These are phyloP conservation scores for Plicaturopsis crispa DNA, from an alignment of 768 basidiomycete species.

Conservation along the genomic window DNA sequence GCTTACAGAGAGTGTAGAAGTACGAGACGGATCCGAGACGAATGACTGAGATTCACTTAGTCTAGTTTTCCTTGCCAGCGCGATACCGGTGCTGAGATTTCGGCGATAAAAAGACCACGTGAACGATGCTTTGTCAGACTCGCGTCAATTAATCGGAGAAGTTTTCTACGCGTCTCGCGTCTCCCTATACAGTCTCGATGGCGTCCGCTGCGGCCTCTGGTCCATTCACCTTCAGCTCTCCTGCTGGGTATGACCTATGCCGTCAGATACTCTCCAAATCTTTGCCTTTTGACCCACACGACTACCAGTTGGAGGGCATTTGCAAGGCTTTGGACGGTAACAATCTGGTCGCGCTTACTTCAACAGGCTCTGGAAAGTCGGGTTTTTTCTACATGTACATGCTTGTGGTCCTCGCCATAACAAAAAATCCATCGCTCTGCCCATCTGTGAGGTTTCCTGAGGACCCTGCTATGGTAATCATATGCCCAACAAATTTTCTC, in stretches of 20 bases:
- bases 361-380: conserved; percentile 16
- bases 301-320: conserved; percentile 18
- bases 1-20: no score
- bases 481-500: conserved; percentile 17
- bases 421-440: conserved; percentile 9
- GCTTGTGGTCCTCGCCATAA: conserved; percentile 10
- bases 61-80: no score
- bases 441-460: conserved; percentile 4
- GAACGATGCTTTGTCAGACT: no score
- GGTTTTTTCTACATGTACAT: conserved; percentile 14
- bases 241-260: neutral
- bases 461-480: conserved; percentile 17
- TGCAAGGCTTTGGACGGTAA: conserved; percentile 15
- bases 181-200: no score
- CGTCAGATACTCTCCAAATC: neutral
- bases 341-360: conserved; percentile 12
- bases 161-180: no score
- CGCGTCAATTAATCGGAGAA: no score
- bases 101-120: no score
- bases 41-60: no score
- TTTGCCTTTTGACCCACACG: conserved; percentile 7
- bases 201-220: no score
- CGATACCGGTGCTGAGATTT: no score
- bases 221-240: neutral
- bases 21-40: no score